Evolutionary conservation across 2,329 filamentous ascomycete genomes (phyloP), one percentile per base, ranked within the genome.

Genomic region (Pezicula carpinea): DNA sequence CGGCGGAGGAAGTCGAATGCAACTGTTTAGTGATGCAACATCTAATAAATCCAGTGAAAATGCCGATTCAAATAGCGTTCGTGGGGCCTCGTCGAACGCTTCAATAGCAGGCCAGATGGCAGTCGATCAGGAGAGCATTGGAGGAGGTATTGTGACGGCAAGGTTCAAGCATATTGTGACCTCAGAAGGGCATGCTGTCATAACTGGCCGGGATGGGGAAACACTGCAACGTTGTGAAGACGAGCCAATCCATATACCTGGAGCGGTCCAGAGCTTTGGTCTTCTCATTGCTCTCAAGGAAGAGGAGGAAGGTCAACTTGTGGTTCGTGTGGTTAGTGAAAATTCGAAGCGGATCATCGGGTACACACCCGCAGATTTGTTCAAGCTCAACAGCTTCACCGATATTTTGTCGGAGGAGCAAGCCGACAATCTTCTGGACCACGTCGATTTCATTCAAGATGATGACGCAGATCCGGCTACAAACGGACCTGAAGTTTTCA

Each of bases 401-500:
- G 86, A 93, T 51, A 87, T 96, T 11, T 69, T 96, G 8, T 83
- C 81, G 1, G 86, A 93, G 45, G 89, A 95, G 57, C 89, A 95
- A 60, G 77, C 84, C 14, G 89, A 95, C 53, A 91, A 88, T 52
- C 70, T 96, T 1, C 69, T 93, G 6, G 89, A 95, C 55, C 89
- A 95, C 55, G 79, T 95, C 43, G 88, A 95, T 60, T 95, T 95
- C 61, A 87, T 95, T 44, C 80, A 84, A 18, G 89, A 95, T 43
- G 89, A 93, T 52, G 86, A 88, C 10, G 79, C 83, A 0, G 88
- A 95, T 60, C 82, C 88, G 1, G 73, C 77, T 0, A 68, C 77
- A 2, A 90, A 91, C 53, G 90, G 89, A 0, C 89, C 89, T 0
- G 89, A 95, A 58, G 87, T 96, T 3, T 93, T 96, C 56, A 87